Evolutionary conservation across 441 rosid genomes (phyloP), one percentile per base, ranked within the genome.

Genomic region (Geranium incanum): DNA sequence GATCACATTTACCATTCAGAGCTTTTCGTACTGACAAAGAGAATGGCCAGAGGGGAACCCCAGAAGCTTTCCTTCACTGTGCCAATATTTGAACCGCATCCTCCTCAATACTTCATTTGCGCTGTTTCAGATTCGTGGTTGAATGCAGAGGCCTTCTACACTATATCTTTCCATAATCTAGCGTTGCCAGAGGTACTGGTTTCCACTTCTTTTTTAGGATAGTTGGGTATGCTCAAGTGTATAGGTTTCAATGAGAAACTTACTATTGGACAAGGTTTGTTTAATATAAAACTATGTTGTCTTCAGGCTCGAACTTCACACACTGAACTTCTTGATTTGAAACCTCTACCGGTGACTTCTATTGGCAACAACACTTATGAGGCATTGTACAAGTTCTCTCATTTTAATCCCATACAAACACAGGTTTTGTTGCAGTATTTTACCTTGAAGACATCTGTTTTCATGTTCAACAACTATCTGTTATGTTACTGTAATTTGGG

Each of bases 31-130:
- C 84, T 93, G 81, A 95, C 99, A 1, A 95, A 95, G 83, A 83
- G 87, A 73, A 86, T 85, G 93, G 90, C 96, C 75, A 81, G 88
- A 68, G 96, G 95, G 74, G 95, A 91, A 71, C 86, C 99, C 39
- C 98, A 89, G 81, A 91, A 86, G 85, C 97, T 95, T 74, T 85
- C 94, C 72, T 95, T 93, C 76, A 91, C 96, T 5, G 95, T 95
- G 73, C 99, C 99, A n/a, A 93, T 95, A 78, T 95, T 95, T 79
- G 99, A 93, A 82, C 99, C 99, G 63, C 99, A 95, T 78, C 99
- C 99, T 39, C 97, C 98, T 0, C 99, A 95, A 76, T 95, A 93
- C 82, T 95, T 86, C 80, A 90, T 95, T 79, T 95, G 86, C 79
- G 99, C 98, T 71, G 90, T 95, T 65, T 95, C 99, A 77, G 99